Evolutionary conservation across 2,329 filamentous ascomycete genomes (phyloP).

Genomic region (Colletotrichum falcatum): DNA sequence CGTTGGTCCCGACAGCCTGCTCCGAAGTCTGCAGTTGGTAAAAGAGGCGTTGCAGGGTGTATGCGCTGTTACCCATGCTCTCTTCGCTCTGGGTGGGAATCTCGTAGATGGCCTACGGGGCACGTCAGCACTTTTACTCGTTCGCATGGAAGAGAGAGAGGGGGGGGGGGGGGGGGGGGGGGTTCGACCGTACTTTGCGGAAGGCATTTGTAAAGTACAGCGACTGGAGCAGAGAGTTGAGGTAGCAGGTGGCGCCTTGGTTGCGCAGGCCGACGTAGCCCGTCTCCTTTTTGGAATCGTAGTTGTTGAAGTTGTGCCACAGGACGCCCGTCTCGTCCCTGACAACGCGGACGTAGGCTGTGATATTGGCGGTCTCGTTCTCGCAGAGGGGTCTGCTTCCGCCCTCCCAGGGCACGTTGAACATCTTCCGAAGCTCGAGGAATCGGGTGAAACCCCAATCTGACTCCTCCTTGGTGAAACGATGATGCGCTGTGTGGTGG

Average conservation of each 20-base stretch:
- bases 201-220: conserved; percentile 93
- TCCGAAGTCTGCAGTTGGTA: conserved; percentile 93
- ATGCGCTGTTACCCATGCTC: conserved; percentile 87
- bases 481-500: conserved; percentile 89
- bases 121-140: conserved; percentile 11
- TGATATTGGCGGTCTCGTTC: conserved; percentile 81
- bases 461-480: conserved; percentile 95
- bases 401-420: conserved; percentile 81
- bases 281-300: conserved; percentile 99
- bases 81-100: conserved; percentile 92
- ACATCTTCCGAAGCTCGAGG: conserved; percentile 87
- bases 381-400: conserved; percentile 78
- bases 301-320: conserved; percentile 93
- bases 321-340: conserved; percentile 90
- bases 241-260: conserved; percentile 91
- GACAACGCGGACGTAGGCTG: conserved; percentile 83
- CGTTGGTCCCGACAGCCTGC: conserved; percentile 86
- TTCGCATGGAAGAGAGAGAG: too few species aligned
- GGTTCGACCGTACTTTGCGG: conserved; percentile 75
- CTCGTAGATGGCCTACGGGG: conserved; percentile 89
- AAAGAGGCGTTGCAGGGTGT: conserved; percentile 92
- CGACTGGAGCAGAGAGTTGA: conserved; percentile 87
- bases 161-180: too few species aligned
- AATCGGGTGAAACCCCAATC: conserved; percentile 99
- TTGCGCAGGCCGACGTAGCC: conserved; percentile 97